Evolutionary conservation across 2,329 filamentous ascomycete genomes (phyloP).

Genomic region (Alternaria incomplexa): DNA sequence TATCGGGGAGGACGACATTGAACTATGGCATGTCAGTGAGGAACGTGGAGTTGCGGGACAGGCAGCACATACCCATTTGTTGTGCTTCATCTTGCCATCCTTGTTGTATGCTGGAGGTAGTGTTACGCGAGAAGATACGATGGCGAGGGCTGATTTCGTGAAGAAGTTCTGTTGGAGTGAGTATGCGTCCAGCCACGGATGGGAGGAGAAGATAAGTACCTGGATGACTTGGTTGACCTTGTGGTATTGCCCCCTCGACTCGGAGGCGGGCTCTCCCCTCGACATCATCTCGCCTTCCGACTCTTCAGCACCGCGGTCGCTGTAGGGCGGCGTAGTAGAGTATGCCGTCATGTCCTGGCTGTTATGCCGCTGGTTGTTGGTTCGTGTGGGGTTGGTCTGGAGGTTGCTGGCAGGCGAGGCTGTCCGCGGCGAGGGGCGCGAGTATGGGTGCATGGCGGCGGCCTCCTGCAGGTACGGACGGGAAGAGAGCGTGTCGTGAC

Average conservation of each 20-base stretch:
- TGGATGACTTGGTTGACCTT: conserved; percentile 95
- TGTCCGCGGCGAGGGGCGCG: conserved; percentile 74
- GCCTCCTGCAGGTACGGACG: conserved; percentile 28
- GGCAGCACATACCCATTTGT: conserved; percentile 77
- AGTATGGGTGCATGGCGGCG: conserved; percentile 79
- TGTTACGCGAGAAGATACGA: conserved; percentile 80
- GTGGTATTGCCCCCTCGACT: conserved; percentile 43
- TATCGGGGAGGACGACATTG: conserved; percentile 92
- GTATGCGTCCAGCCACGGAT: conserved; percentile 7
- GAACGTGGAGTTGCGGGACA: not conserved
- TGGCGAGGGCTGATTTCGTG: conserved; percentile 82
- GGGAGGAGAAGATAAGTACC: conserved; percentile 58
- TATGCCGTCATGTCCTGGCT: conserved; percentile 58
- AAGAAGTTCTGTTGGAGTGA: conserved; percentile 77
- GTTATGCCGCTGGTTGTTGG: conserved; percentile 76
- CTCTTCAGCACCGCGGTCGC: conserved; percentile 58
- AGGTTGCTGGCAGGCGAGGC: conserved; percentile 75
- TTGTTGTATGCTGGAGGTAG: conserved; percentile 65
- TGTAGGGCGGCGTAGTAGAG: conserved; percentile 58
- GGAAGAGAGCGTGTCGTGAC: conserved; percentile 8
- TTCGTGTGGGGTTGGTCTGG: conserved; percentile 72
- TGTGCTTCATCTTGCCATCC: conserved; percentile 70
- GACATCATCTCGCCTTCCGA: conserved; percentile 55
- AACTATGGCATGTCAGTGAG: conserved; percentile 65
- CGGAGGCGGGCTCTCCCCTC: conserved; percentile 36